A percentile compares a stretch with the other conserved stretches of the same genome.
Evolutionary conservation across 164 flowering plant genomes (phyloP).

Genomic region (Stephania yunnanensis): DNA sequence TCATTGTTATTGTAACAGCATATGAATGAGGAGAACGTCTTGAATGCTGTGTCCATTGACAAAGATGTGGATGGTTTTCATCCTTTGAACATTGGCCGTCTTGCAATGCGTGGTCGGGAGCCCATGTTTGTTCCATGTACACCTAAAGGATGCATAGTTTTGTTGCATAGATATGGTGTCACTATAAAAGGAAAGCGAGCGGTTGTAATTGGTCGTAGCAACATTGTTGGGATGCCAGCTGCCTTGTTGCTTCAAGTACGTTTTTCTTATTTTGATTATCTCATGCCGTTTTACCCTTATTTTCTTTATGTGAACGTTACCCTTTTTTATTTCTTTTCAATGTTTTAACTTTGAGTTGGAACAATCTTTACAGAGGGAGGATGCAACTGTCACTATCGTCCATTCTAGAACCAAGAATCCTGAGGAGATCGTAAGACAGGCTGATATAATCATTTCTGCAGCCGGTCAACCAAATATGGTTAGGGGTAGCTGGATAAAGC

Average conservation of each 20-base stretch:
- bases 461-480: constrained; percentile 87
- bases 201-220: constrained; percentile 97
- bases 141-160: constrained; percentile 92
- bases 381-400: constrained; percentile 80
- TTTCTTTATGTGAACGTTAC: neutral
- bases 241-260: constrained; percentile 76
- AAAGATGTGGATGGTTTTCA: constrained; percentile 98
- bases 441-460: constrained; percentile 88
- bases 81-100: constrained; percentile 83
- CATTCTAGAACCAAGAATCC: constrained; percentile 85
- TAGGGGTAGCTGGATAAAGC: constrained; percentile 91
- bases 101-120: constrained; percentile 87
- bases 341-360: neutral
- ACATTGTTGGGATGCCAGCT: constrained; percentile 95
- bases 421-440: constrained; percentile 70
- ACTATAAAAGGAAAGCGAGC: constrained; percentile 87
- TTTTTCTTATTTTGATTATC: neutral
- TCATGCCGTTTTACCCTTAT: neutral
- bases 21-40: constrained; percentile 61
- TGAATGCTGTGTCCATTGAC: constrained; percentile 74
- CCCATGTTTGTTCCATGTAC: constrained; percentile 95
- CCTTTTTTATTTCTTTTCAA: neutral
- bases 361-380: constrained; percentile 63
- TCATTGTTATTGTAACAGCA: constrained; percentile 40
- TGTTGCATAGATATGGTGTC: constrained; percentile 64